Base-by-base conservation (phyloP, 2,329 filamentous ascomycete species). In the Pseudogymnoascus sp. region DNA sequence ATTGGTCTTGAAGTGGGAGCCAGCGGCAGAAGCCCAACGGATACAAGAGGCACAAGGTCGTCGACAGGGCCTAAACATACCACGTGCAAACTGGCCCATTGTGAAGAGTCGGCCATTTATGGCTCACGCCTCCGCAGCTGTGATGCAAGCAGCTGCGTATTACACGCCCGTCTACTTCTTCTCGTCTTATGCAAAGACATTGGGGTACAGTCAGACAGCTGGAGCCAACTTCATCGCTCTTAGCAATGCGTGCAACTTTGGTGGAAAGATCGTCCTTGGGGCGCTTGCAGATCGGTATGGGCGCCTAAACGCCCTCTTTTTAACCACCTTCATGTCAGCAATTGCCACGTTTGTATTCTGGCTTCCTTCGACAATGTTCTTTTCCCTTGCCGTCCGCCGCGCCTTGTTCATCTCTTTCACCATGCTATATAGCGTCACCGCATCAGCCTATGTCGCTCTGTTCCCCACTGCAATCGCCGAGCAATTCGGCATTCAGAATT, bases 111-210 rank as follows among this genome's bases (percentile, higher is more conserved):
- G 69, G 22, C 72, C 71, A 8, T 78, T 78, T 62, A 64, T 74
- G 5, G 69, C 75, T 2, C 75, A 77, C 58, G 71, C 73, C 3
- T 52, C 74, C 2, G 70, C 72, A 3, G 71, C 72, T 8, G 67
- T 74, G 5, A 65, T 78, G 38, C 73, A 77, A 55, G 72, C 73
- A 0, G 74, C 74, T 4, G 75, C 72, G 0, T 76, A 76, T 64
- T 74, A 73, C 55, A 73, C 73, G 0, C 75, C 75, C 0, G 68
- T 77, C 3, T 76, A 72, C 35, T 76, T 76, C 64, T 70, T 76
- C 14, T 71, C 75, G 0, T 69, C 74, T 5, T 77, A 74, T 63
- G 74, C 75, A 1, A 70, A 71, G 12, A 74, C 73, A 2, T 64
- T 76, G 30, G 75, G 75, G 4, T 77, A 76, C 11, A 71, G 69